Base-by-base conservation (phyloP, 2,329 filamentous ascomycete species). In the Teratosphaeria gauchensis region DNA sequence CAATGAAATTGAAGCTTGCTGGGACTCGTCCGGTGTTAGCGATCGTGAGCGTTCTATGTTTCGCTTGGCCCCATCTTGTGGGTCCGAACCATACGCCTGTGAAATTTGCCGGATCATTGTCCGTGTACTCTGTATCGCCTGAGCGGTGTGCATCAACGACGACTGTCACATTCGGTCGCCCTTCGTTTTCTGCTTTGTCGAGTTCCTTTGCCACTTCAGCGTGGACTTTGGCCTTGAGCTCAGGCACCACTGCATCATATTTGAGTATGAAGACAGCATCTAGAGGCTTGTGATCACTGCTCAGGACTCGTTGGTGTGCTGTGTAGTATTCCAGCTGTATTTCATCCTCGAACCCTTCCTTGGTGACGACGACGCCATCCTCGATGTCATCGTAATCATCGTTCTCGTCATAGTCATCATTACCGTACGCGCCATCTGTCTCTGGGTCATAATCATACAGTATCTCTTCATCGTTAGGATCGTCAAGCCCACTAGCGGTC, bases 241-340 rank as follows among this genome's bases (percentile, higher is more conserved):
- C 86, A 0, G 91, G 88, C 0, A 95, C 85, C 0, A 96, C 89
- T 0, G 89, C 88, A 62, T 96, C 89, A 69, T 94, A 96, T 52
- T 88, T 86, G 7, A 99, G 75, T 0, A 83, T 87, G 69, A 97
- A 97, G 0, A 92, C 78, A 0, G 91, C 90, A 59, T 86, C 84
- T 1, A 99, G 76, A 0, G 94, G 95, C 71, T 99, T 99, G 74
- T 99, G 94, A 67, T 99, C 94, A 0, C 92, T 97, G 0, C 92
- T 96, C 16, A 89, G 82, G 28, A 99, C 86, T 19, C 88, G 82
- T 72, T 97, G 94, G 68, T 97, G 90, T 0, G 92, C 92, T 0
- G 86, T 84, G 71, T 99, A 99, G 59, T 88, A 79, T 56, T 84
- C 78, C n/a, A 85, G 72, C 28, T 72, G 68, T 31, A 86, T 77